Conservation (phyloP, 1,284 basidiomycete species). For the Heterobasidion parviporum region DNA sequence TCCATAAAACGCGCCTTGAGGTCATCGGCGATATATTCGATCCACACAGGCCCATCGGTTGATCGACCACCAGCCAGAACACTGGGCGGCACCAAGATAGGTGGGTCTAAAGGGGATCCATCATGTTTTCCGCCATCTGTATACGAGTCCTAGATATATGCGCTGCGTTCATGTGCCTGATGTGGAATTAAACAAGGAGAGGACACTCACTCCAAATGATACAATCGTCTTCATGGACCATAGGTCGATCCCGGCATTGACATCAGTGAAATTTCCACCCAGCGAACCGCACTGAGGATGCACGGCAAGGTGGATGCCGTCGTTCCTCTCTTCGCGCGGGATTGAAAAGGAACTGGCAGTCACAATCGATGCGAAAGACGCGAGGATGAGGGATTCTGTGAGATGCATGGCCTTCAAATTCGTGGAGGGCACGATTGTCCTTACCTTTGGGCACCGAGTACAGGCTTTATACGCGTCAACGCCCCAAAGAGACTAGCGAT, state of each 20-base stretch:
- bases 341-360: not conserved
- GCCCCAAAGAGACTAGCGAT: not conserved
- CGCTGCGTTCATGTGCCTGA: not conserved
- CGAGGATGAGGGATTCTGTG: not conserved
- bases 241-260: slow-evolving; percentile 27
- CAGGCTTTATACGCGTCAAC: not conserved
- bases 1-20: slow-evolving; percentile 28
- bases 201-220: slow-evolving; percentile 25
- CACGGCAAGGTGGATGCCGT: slow-evolving; percentile 28
- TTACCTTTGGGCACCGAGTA: not conserved
- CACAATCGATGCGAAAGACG: not conserved
- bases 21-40: slow-evolving; percentile 24
- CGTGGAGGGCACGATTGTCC: not conserved
- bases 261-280: slow-evolving; percentile 23
- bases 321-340: slow-evolving; percentile 10
- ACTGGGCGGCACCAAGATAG: slow-evolving; percentile 22
- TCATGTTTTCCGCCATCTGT: slow-evolving; percentile 25
- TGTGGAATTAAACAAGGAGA: slow-evolving; percentile 1
- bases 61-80: slow-evolving; percentile 24
- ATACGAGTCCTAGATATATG: slow-evolving; percentile 21
- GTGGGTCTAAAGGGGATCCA: slow-evolving; percentile 22
- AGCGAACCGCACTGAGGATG: slow-evolving; percentile 25
- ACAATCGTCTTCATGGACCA: slow-evolving; percentile 27
- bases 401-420: not conserved
- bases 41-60: slow-evolving; percentile 28